phyloP scores from a whole-genome alignment of 139 green algal species.

The Picocystis salinarum region DNA sequence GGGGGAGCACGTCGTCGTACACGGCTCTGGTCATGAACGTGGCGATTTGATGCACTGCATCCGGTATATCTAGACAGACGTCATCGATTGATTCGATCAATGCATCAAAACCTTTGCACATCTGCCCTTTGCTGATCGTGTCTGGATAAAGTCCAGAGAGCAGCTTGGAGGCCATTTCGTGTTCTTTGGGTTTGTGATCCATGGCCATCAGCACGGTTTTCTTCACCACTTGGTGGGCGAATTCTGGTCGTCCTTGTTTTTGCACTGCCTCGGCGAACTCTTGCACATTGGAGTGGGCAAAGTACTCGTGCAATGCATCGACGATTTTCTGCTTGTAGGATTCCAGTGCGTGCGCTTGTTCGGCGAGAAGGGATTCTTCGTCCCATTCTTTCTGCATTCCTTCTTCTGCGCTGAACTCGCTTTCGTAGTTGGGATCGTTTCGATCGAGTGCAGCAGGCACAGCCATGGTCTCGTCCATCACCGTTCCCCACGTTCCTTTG shows the following conservation, averaged over 20 bases:
- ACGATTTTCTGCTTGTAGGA: too few relatives aligned
- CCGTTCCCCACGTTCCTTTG: slow-evolving; percentile 64
- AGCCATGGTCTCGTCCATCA: slow-evolving; percentile 11
- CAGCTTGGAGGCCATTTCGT: slow-evolving; percentile 1
- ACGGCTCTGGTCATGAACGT: slow-evolving; percentile 60
- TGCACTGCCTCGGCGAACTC: too few relatives aligned
- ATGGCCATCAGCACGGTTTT: not conserved
- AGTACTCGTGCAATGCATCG: too few relatives aligned
- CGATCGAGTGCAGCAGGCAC: not conserved
- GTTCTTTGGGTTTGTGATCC: not conserved
- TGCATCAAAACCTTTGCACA: slow-evolving; percentile 17
- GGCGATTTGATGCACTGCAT: slow-evolving; percentile 33
- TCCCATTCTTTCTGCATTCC: too few relatives aligned
- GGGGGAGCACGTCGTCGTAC: slow-evolving; percentile 65
- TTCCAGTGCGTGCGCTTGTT: too few relatives aligned
- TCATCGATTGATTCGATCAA: slow-evolving; percentile 43
- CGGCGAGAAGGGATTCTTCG: too few relatives aligned
- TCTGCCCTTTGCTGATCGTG: not conserved
- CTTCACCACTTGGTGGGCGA: not conserved
- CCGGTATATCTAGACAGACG: slow-evolving; percentile 58
- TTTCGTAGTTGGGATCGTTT: slow-evolving; percentile 2
- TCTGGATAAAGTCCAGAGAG: not conserved
- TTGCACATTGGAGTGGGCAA: too few relatives aligned
- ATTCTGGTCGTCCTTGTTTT: too few relatives aligned
- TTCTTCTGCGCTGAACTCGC: too few relatives aligned